These are phyloP conservation scores for Lupinus albus DNA, from an alignment of 306 rosid genomes.

Conservation along the genomic window DNA sequence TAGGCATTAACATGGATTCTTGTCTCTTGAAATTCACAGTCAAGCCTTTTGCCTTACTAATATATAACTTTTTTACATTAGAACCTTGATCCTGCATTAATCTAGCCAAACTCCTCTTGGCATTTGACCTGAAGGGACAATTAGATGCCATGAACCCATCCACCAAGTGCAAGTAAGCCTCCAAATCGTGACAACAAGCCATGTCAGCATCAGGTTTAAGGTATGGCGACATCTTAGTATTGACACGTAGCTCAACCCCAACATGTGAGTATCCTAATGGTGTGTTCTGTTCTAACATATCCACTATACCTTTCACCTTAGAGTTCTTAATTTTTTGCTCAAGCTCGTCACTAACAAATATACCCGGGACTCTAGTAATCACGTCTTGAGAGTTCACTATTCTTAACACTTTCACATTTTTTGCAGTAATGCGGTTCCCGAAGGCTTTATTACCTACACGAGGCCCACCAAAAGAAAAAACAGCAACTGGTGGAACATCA, in stretches of 20 bases:
- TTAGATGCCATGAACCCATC: conserved; percentile 88
- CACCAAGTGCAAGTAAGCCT: conserved; percentile 89
- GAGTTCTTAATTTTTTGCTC: conserved; percentile 53
- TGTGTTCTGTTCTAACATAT: conserved; percentile 54
- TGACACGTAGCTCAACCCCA: conserved; percentile 72
- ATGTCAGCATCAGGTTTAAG: conserved; percentile 85
- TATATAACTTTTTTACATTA: conserved; percentile 79
- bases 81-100: conserved; percentile 71
- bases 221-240: conserved; percentile 85
- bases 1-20: conserved; percentile 44
- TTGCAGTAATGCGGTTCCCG: conserved; percentile 44
- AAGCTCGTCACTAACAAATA: conserved; percentile 52
- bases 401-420: conserved; percentile 69
- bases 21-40: conserved; percentile 55
- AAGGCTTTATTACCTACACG: conserved; percentile 75
- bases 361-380: conserved; percentile 69
- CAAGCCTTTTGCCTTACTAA: conserved; percentile 69
- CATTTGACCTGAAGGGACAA: conserved; percentile 79
- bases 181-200: conserved; percentile 88
- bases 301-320: conserved; percentile 39
- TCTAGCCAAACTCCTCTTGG: conserved; percentile 76
- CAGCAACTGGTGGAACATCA: conserved; percentile 67
- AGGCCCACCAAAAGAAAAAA: conserved; percentile 89
- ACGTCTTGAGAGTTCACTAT: conserved; percentile 87
- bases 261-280: conserved; percentile 79